These are phyloP conservation scores for Puccinia polysora DNA, from an alignment of 1,284 basidiomycete genomes.

Conservation along the genomic window DNA sequence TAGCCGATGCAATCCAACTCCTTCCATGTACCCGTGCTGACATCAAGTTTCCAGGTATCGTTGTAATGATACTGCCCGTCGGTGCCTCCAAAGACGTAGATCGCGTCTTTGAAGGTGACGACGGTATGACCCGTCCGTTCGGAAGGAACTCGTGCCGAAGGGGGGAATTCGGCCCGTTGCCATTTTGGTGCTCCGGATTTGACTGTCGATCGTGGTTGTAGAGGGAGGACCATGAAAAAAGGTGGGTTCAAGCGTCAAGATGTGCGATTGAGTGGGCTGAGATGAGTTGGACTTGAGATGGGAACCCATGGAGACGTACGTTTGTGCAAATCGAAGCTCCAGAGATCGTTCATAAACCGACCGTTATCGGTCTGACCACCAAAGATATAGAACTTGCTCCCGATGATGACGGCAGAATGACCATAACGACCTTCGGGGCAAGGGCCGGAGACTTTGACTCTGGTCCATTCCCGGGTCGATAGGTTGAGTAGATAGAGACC, in stretches of 20 bases:
- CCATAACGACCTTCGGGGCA: conserved; percentile 86
- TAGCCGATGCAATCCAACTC: conserved; percentile 96
- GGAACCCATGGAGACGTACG: no score
- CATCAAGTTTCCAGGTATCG: conserved; percentile 95
- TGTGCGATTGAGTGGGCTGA: no score
- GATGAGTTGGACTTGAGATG: no score
- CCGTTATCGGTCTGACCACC: conserved; percentile 91
- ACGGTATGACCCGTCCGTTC: conserved; percentile 88
- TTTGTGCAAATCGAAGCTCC: conserved; percentile 92
- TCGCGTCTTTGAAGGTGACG: conserved; percentile 75
- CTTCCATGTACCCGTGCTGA: conserved; percentile 74
- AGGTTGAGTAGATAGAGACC: conserved; percentile 92
- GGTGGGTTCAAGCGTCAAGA: no score
- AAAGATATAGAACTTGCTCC: conserved; percentile 87
- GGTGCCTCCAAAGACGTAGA: conserved; percentile 92
- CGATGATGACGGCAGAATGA: conserved; percentile 88
- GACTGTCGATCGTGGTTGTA: no score
- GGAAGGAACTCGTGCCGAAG: conserved; percentile 80
- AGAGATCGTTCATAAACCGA: conserved; percentile 84
- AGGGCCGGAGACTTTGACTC: conserved; percentile 69
- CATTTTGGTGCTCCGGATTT: conserved; percentile 52
- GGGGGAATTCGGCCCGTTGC: conserved; percentile 49
- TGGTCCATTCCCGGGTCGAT: conserved; percentile 88
- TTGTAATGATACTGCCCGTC: conserved; percentile 99
- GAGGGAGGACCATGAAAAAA: no score